Percentiles rank a stretch among this genome's conserved stretches.
Conservation (phyloP, 1,284 basidiomycete genomes). For the Ganoderma lingzhi region DNA sequence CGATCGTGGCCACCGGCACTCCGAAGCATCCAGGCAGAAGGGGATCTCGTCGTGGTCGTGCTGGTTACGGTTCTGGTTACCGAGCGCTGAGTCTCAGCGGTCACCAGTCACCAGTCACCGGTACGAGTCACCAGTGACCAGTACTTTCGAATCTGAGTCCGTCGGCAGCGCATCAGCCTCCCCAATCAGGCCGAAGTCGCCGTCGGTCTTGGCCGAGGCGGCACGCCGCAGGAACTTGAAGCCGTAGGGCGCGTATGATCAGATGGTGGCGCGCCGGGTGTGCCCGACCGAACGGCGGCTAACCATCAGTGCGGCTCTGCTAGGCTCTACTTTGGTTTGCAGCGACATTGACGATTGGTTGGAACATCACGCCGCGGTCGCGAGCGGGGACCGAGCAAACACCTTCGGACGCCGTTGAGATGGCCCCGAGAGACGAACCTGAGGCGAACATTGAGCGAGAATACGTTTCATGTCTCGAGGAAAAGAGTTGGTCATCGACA, state of each 20-base stretch:
- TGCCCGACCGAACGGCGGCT: background rate
- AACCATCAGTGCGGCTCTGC: background rate
- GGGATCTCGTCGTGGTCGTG: background rate
- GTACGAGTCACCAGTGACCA: no score
- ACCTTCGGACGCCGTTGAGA: background rate
- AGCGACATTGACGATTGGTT: background rate
- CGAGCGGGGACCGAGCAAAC: conserved; percentile 3
- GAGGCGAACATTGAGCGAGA: background rate
- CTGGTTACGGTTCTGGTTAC: background rate
- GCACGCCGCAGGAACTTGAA: background rate
- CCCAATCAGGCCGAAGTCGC: background rate
- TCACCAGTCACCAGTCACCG: background rate
- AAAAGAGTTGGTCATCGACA: background rate
- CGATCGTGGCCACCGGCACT: background rate
- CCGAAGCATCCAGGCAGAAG: no score
- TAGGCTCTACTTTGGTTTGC: background rate
- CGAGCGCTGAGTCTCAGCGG: background rate
- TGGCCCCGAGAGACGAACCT: background rate
- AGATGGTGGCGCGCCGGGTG: conserved; percentile 27
- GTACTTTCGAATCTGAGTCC: background rate
- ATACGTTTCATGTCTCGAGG: background rate
- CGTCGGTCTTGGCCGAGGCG: background rate
- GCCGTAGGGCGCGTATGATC: conserved; percentile 9
- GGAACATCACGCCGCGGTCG: background rate
- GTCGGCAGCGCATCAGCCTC: background rate